phyloP scores from a whole-genome alignment of 1,284 basidiomycete genomes.

The Heterobasidion irregulare region DNA sequence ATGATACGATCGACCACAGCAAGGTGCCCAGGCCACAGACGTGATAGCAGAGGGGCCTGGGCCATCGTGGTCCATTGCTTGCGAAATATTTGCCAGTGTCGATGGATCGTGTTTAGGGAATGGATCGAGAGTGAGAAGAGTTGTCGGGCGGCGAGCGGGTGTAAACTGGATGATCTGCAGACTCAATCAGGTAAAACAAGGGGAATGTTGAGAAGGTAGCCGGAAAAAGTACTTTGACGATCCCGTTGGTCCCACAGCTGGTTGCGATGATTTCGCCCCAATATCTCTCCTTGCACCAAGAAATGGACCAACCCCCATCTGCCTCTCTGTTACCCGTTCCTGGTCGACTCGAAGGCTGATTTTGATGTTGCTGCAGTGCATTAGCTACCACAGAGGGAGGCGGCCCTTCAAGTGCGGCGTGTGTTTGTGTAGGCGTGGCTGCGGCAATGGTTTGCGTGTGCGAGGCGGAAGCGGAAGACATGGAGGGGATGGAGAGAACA shows the following conservation, averaged over 20 bases:
- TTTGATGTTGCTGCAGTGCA: slow-evolving; percentile 49
- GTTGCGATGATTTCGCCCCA: slow-evolving; percentile 87
- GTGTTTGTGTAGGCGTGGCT: slow-evolving; percentile 62
- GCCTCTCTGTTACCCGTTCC: slow-evolving; percentile 65
- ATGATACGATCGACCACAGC: slow-evolving; percentile 86
- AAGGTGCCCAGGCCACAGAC: slow-evolving; percentile 84
- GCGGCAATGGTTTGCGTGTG: slow-evolving; percentile 43
- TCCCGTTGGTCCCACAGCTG: slow-evolving; percentile 61
- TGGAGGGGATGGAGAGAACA: slow-evolving; percentile 46
- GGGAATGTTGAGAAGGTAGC: neutral
- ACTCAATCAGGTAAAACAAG: slow-evolving; percentile 1
- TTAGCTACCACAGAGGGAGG: slow-evolving; percentile 52
- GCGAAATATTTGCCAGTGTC: slow-evolving; percentile 24
- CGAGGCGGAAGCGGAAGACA: slow-evolving; percentile 36
- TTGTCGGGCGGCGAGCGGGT: slow-evolving; percentile 36
- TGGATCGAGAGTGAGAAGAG: slow-evolving; percentile 24
- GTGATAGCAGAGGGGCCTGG: slow-evolving; percentile 56
- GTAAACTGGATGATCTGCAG: slow-evolving; percentile 50
- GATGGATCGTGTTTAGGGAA: slow-evolving; percentile 21
- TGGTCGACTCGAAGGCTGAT: slow-evolving; percentile 30
- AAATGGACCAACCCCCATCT: slow-evolving; percentile 85
- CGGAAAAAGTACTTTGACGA: slow-evolving; percentile 56
- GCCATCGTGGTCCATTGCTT: slow-evolving; percentile 19
- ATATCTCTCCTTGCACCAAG: slow-evolving; percentile 91
- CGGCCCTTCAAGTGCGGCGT: slow-evolving; percentile 43